Evolutionary conservation across 1,284 basidiomycete species (phyloP), one percentile per base, ranked within the genome.

Genomic region (Cryptococcus sp.): DNA sequence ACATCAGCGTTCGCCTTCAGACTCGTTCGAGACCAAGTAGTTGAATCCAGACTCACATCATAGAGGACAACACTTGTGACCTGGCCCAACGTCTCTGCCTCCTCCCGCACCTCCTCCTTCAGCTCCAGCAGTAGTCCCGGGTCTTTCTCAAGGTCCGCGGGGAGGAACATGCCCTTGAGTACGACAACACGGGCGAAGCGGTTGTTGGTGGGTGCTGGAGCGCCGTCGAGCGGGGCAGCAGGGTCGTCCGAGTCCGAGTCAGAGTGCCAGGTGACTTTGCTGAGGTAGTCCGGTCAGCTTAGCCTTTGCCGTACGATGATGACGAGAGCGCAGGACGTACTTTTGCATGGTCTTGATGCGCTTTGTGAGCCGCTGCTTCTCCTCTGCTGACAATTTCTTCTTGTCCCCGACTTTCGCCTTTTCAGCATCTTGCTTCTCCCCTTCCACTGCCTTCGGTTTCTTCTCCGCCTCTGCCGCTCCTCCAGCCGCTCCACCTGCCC

Each of bases 21-120:
- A 6, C 33, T 42, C 46, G 56, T 35, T 23, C 20, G 21, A 37
- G 39, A 18, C 21, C 2, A 13, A 16, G 13, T 23, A 3, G 15
- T 46, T n/a, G n/a, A n/a, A n/a, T n/a, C n/a, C n/a, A n/a, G 7
- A 82, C 90, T 77, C 72, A 95, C 92, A 79, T 98, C 95, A 74
- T 95, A 98, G 35, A 99, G 76, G n/a, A 91, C 86, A 0, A 98
- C 90, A 67, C 92, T 97, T 1, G 94, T 98, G 2, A 98, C 95
- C 63, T 91, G 86, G n/a, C 96, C 96, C 12, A 98, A 77, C 0
- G 83, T 83, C 51, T 88, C 87, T 62, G 92, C 96, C 70, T 99
- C 95, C 40, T 96, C 92, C 54, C 95, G 83, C 9, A 98, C 93
- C 65, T 98, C 95, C 66, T 96, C 89, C 71, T 97, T 97, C 51